Base-by-base conservation (phyloP, 2,329 filamentous ascomycete species). In the Madurella fahalii region DNA sequence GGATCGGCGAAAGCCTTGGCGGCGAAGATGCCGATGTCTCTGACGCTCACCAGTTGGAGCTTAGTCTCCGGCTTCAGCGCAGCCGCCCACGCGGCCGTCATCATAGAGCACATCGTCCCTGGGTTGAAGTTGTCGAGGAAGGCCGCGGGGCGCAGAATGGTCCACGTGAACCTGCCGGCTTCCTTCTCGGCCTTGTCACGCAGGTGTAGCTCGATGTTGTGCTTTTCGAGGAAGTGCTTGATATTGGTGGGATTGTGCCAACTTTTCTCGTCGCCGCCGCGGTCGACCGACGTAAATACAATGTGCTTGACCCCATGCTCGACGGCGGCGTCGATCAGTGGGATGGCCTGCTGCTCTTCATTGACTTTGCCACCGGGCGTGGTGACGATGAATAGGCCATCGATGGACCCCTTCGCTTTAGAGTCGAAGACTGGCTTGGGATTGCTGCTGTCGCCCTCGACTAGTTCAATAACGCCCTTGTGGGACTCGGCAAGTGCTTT, bases 151-250 rank as follows among this genome's bases (percentile, higher is more conserved):
- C 72, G 65, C 15, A 76, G 58, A 47, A 75, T 69, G 30, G 72
- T 74, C 64, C 71, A 74, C 30, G 59, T 63, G 59, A 68, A 61
- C n/a, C 46, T 54, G n/a, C 61, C 53, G 30, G 47, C 31, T 18
- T 62, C 53, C 40, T 59, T 56, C 16, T 50, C 49, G 15, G 60
- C 61, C 58, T 62, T 53, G 63, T 69, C 73, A 30, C 79, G 70
- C 34, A 86, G 72, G 61, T 86, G 73, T 52, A 78, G 64, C 68
- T 87, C 84, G 61, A 86, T 78, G 40, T 78, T 69, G 64, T 81
- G 77, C 68, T 87, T 87, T 58, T 53, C 53, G 47, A 42, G 18
- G 56, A 69, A 69, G 57, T 68, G 66, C 44, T 52, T 46, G 48
- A 69, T 50, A 9, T 53, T 40, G 15, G 68, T 67, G 13, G 65